A percentile compares a stretch with the other conserved stretches of the same genome.
phyloP scores from a whole-genome alignment of 2,329 filamentous ascomycete species.

The Gnomoniopsis sp. region DNA sequence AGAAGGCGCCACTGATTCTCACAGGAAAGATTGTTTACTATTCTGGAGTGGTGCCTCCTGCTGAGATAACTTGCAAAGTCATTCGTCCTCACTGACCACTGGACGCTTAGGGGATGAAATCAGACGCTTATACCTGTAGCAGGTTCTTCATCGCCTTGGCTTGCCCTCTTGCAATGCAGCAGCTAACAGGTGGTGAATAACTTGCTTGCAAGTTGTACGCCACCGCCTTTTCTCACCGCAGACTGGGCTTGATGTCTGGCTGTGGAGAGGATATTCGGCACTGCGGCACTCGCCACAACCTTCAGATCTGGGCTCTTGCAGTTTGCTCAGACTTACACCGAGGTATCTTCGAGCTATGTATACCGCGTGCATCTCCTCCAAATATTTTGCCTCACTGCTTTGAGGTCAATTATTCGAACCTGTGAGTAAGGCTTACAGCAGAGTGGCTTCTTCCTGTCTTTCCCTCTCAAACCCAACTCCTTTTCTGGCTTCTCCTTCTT shows the following conservation, averaged over 20 bases:
- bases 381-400: too few relatives aligned
- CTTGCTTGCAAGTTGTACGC: slow-evolving; percentile 16
- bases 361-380: too few relatives aligned
- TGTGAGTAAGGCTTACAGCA: too few relatives aligned
- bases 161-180: not conserved
- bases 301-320: too few relatives aligned
- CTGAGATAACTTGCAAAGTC: not conserved
- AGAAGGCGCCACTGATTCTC: slow-evolving; percentile 9
- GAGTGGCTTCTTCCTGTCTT: too few relatives aligned
- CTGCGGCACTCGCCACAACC: too few relatives aligned
- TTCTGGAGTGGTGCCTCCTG: not conserved
- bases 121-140: not conserved
- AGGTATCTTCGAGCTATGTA: too few relatives aligned
- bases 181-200: slow-evolving; percentile 4
- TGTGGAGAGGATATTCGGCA: slow-evolving; percentile 42
- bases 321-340: too few relatives aligned
- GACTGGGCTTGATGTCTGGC: slow-evolving; percentile 41
- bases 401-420: too few relatives aligned
- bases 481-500: too few relatives aligned
- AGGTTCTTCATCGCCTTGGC: not conserved
- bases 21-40: not conserved
- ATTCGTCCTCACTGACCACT: not conserved
- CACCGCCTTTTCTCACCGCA: slow-evolving; percentile 51
- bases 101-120: not conserved
- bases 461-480: too few relatives aligned